Base-by-base conservation (phyloP, 1,284 basidiomycete species). In the Irpex lacteus region DNA sequence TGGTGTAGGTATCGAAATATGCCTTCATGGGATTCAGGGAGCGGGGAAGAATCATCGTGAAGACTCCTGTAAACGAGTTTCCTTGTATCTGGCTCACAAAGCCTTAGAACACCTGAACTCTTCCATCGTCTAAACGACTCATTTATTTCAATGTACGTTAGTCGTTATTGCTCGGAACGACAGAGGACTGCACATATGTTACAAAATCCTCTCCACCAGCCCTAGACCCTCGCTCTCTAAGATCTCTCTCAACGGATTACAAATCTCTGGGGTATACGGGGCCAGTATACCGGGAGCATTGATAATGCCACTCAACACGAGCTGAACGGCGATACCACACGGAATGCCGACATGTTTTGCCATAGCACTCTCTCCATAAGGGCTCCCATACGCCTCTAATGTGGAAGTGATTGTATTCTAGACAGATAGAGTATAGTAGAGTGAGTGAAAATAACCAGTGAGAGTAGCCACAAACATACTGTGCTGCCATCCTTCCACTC, bases 321-420 rank as follows among this genome's bases (percentile, higher is more conserved):
- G 82, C 79, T 95, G 93, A 11, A 89, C 88, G 7, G 97, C 96
- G 72, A 98, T 92, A 70, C 95, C 97, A 74, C 95, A 98, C 2
- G 97, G 97, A 11, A 98, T 78, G 69, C 97, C 97, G 60, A 98
- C 96, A 50, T 90, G 89, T 52, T 85, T 77, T 49, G 96, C 95
- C 97, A 99, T 99, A 15, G 95, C 95, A 36, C 93, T 94, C 71
- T 93, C 86, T 1, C 96, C 96, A 65, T 80, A 80, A 18, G 91
- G 90, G 67, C 86, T 87, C 61, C 97, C 97, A 74, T 98, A 98
- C 67, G 88, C 89, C 26, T 98, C 95, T 47, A 99, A 84, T 26
- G 96, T 96, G 55, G 95, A 94, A 6, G 96, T 98, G 73, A 95
- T 80, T 37, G 89, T 96, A 82, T 97, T 87, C 88, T 92, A 67